A percentile compares a stretch with the other conserved stretches of the same genome.
phyloP scores from a whole-genome alignment of 1,139 yeast genomes.

The Geotrichum candidum region DNA sequence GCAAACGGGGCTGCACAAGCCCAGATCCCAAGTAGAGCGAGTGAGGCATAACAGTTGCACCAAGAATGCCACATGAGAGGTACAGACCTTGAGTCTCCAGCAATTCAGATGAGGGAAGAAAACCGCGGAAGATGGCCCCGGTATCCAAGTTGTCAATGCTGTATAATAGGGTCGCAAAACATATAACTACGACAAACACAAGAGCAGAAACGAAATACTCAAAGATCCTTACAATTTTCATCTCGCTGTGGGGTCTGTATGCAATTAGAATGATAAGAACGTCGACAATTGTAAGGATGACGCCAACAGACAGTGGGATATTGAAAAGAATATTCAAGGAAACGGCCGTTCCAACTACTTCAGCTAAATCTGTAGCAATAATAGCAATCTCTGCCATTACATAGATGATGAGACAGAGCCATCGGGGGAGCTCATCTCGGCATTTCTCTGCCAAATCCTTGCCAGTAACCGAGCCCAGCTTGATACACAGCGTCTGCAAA shows the following conservation, averaged over 20 bases:
- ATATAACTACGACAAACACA: conserved; percentile 65
- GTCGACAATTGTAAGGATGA: conserved; percentile 62
- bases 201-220: conserved; percentile 61
- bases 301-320: conserved; percentile 75
- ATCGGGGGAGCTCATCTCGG: conserved; percentile 53
- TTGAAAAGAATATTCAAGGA: conserved; percentile 64
- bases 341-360: conserved; percentile 83
- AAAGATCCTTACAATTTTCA: conserved; percentile 56
- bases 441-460: conserved; percentile 68
- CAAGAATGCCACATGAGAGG: conserved; percentile 69
- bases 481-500: conserved; percentile 64
- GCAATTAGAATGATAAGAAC: conserved; percentile 70
- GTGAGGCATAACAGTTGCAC: conserved; percentile 84
- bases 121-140: conserved; percentile 59
- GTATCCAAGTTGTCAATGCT: conserved; percentile 46
- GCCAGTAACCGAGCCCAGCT: conserved; percentile 77
- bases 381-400: conserved; percentile 72
- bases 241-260: conserved; percentile 62
- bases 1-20: conserved; percentile 62
- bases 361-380: conserved; percentile 80
- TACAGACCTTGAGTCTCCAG: conserved; percentile 60
- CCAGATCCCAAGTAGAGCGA: conserved; percentile 71
- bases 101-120: conserved; percentile 58
- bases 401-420: conserved; percentile 55
- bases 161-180: conserved; percentile 64